Evolutionary conservation across 2,329 filamentous ascomycete species (phyloP), one percentile per base, ranked within the genome.

Genomic region (Colletotrichum noveboracense): DNA sequence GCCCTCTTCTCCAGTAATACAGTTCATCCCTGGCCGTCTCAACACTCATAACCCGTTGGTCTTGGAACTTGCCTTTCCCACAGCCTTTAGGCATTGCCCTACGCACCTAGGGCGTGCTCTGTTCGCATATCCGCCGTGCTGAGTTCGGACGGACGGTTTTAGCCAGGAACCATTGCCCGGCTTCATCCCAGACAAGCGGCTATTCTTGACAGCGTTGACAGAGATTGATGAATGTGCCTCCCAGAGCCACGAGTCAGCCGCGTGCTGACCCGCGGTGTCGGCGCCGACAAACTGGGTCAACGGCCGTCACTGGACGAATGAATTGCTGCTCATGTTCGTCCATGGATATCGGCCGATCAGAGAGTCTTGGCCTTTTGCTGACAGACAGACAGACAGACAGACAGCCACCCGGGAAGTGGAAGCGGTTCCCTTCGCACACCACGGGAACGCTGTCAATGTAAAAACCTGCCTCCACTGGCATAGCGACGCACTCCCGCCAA

Each of bases 101-200:
- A 21, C 43, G 43, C 21, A 66, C 55, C 38, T 56, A 38, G 38
- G 16, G 18, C 56, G 7, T 24, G n/a, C 43, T 21, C 16, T n/a
- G 38, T 62, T 70, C 30, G 32, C 66, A 34, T 43, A 21, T 18
- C 66, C 48, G 58, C 43, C n/a, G 14, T 38, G 13, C 18, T 12
- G 34, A 56, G 70, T 75, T 75, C 69, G 43, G 73, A 75, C 69
- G 73, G 34, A 52, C 43, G 43, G 21, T 55, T 58, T 30, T 26
- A 24, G 32, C 32, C 43, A 34, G 56, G 21, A 34, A 48, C 56
- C 18, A 16, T 24, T 7, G 18, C 21, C 36, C 13, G 28, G 48
- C 26, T 62, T 21, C 9, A 58, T 56, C 43, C 43, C 64, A 62
- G 56, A 24, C 16, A 6, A 12, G 26, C 56, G 72, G 61, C 64